Base-by-base conservation (phyloP, 768 basidiomycete species). In the Mycena galericulata region DNA sequence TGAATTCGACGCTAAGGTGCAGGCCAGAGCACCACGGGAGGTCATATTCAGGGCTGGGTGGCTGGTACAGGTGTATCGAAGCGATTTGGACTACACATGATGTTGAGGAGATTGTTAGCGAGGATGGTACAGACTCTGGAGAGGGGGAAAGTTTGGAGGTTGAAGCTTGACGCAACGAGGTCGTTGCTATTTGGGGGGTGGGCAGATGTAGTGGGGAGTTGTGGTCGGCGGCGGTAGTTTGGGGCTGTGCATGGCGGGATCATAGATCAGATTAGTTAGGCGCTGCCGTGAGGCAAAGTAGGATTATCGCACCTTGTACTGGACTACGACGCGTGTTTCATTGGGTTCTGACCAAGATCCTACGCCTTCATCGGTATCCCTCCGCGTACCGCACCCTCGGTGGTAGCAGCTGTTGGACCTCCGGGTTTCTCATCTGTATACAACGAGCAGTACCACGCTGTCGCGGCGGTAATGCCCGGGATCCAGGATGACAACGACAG, bases 11-110 rank as follows among this genome's bases (percentile, higher is more conserved):
- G 54, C 32, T 22, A 47, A 53, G 3, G 63, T 78, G 5, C 14
- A 60, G 27, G 41, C 29, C 2, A 10, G 26, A 3, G 30, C 38
- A 17, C 57, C 67, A 6, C 62, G 66, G 11, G 73, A 70, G 29
- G 68, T 75, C 20, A 36, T 65, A n/a, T 79, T 78, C 54, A 29
- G 60, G 4, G 10, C 26, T 3, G 72, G 73, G 0, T 66, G 74
- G 29, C 68, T 78, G 2, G 71, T 76, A n/a, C 75, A 79, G 38
- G 47, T 61, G 8, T 61, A 61, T 36, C 34, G 34, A 36, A 36
- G 14, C 34, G 34, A 36, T 14, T 14, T 36, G 34, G 14, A 36
- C 34, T 36, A 36, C 34, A 36, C 34, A 6, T 36, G 14, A 14
- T 7, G 34, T 36, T 7, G 34, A 36, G 34, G 34, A 36, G 34